These are phyloP conservation scores for Xylariales sp. DNA, from an alignment of 2,329 filamentous ascomycete genomes.

Conservation along the genomic window DNA sequence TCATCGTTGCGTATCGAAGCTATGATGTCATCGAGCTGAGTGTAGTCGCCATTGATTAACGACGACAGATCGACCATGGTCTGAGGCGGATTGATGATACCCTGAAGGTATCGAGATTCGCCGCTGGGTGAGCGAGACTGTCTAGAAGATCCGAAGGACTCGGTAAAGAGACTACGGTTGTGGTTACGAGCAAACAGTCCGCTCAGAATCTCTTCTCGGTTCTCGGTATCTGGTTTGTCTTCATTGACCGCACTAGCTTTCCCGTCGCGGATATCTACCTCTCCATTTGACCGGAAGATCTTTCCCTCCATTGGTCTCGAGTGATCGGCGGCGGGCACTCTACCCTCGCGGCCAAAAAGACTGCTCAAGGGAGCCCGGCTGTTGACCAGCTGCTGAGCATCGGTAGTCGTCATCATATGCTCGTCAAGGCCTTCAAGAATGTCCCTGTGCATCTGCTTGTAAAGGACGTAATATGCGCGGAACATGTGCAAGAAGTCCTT, in stretches of 20 bases:
- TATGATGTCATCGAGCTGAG: slow-evolving; percentile 27
- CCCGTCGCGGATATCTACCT: slow-evolving; percentile 58
- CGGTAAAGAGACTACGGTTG: slow-evolving; percentile 28
- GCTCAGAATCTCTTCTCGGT: slow-evolving; percentile 56
- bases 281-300: slow-evolving; percentile 55
- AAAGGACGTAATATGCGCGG: slow-evolving; percentile 84
- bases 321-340: slow-evolving; percentile 59
- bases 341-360: slow-evolving; percentile 67
- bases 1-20: slow-evolving; percentile 24
- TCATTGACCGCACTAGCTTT: slow-evolving; percentile 52
- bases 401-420: slow-evolving; percentile 68
- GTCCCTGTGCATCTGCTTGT: slow-evolving; percentile 83
- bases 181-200: slow-evolving; percentile 38
- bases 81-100: slow-evolving; percentile 27
- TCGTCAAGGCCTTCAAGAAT: slow-evolving; percentile 74
- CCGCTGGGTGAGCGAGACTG: slow-evolving; percentile 19
- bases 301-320: slow-evolving; percentile 64
- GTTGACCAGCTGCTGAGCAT: slow-evolving; percentile 71
- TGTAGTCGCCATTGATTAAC: slow-evolving; percentile 23
- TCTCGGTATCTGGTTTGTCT: slow-evolving; percentile 55
- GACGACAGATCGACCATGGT: slow-evolving; percentile 25
- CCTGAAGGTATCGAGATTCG: slow-evolving; percentile 24
- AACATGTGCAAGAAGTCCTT: slow-evolving; percentile 90
- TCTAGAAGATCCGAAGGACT: slow-evolving; percentile 26
- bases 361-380: slow-evolving; percentile 72